Evolutionary conservation across 768 basidiomycete species (phyloP), one percentile per base, ranked within the genome.

Genomic region (Mycena alexandri): DNA sequence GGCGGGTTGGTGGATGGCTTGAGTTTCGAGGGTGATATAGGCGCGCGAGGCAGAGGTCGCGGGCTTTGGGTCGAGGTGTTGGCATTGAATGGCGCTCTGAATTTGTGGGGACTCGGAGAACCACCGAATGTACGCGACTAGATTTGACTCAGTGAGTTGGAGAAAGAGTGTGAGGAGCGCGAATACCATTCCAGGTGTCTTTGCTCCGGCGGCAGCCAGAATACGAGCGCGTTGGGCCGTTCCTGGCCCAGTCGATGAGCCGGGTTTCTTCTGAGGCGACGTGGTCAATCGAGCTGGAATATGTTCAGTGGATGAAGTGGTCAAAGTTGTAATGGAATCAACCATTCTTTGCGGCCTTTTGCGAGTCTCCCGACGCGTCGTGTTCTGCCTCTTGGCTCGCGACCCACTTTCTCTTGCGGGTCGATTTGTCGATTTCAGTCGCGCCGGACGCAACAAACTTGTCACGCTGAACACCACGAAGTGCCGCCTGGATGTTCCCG

Each of bases 371-470:
- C 57, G 81, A 77, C 38, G 79, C 79, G 53, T 82, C 82, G 34
- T 77, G 76, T 29, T 84, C 85, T 12, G 78, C 81, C 53, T 89
- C 86, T 73, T 90, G 89, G 56, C 87, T 85, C 19, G 87, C 90
- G 5, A 89, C 85, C 91, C 91, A 92, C 76, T 93, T 93, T 70
- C 93, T 81, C 76, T 94, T 94, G 66, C 90, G 84, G 62, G 89
- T 88, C 60, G 83, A 87, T 70, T 86, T 84, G 69, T 93, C 90
- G 58, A 92, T 88, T 66, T 88, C 89, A 3, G 84, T 85, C 22
- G 82, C 85, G 25, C 84, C 84, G 33, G 81, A 81, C 22, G 83
- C 83, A 17, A 80, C 82, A 63, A 93, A 79, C 62, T 84, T 82
- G 66, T 91, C 90, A 73, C 84, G 88, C 78, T 91, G 90, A 54